Conservation (phyloP, 179 eudicot genomes). For the Spergularia azorica region DNA sequence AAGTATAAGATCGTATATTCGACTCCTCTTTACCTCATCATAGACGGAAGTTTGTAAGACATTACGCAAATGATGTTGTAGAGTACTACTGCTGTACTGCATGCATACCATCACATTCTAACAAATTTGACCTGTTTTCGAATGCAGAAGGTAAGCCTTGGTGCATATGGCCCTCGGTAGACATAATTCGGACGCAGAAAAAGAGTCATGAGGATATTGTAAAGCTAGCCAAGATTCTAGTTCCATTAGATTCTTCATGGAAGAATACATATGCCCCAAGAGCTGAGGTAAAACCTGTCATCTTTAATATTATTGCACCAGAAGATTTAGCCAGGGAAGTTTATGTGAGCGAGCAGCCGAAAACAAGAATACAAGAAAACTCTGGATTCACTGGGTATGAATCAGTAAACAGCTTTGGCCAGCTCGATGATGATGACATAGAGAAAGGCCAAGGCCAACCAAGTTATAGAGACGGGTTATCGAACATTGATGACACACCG, state of each 20-base stretch:
- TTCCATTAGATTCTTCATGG: conserved; percentile 14
- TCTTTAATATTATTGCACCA: not conserved
- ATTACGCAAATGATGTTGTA: not conserved
- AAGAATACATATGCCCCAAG: conserved; percentile 10
- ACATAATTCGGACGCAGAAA: conserved; percentile 4
- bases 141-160: conserved; percentile 6
- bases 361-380: too few species aligned
- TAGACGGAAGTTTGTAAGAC: not conserved
- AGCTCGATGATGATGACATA: not conserved
- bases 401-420: not conserved
- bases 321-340: not conserved
- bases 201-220: conserved; percentile 11
- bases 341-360: too few species aligned
- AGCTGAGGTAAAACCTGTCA: conserved; percentile 16
- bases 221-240: conserved; percentile 16
- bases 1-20: not conserved
- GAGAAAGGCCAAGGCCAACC: not conserved
- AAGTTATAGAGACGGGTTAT: not conserved
- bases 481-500: conserved; percentile 11
- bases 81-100: not conserved
- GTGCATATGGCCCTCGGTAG: conserved; percentile 13
- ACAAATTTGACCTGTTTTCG: not conserved
- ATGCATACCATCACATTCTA: too few species aligned
- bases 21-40: not conserved
- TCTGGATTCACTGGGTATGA: not conserved